Evolutionary conservation across 2,329 filamentous ascomycete species (phyloP), one percentile per base, ranked within the genome.

Genomic region (Tolypocladium nubicola): DNA sequence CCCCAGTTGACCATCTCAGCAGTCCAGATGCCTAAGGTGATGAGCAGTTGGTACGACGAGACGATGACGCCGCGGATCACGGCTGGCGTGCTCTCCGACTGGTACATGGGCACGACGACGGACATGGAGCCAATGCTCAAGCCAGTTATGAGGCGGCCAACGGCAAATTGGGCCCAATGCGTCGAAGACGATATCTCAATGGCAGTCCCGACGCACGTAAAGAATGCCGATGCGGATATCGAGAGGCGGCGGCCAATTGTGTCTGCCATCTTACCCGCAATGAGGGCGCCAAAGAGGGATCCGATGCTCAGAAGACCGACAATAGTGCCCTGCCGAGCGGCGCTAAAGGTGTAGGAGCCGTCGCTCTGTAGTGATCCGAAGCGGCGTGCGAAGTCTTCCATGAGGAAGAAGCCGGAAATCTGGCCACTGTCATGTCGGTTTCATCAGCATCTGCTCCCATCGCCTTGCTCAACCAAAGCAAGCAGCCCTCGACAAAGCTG

Each of bases 41-140:
- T 85, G 67, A 87, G 82, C 3, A 88, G 77, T 73, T 88, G 86
- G 69, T 88, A 88, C 55, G 78, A 81, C 1, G 80, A 78, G 35
- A 88, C 79, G 43, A 88, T 75, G 8, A 83, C 76, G 64, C 84
- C 84, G 63, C 86, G 81, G 54, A 88, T 80, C 58, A 83, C 79
- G 59, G 83, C 78, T 0, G 86, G 86, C 3, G 82, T 81, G 57
- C 79, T 84, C 69, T 89, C 86, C 19, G 79, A 81, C 67, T 87
- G 84, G 63, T 88, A 88, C 81, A 89, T 84, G 53, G 83, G 83
- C 1, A 85, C 83, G 33, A 83, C 73, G 47, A 86, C 84, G 7
- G 81, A 85, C 0, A 88, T 74, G 23, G 80, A 77, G 35, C 86
- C 86, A 52, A 89, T 82, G 23, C 84, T 84, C 2, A 87, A 67